These are phyloP conservation scores for Funneliformis caledonium DNA, from an alignment of 371 early-diverging fungal species.

Conservation along the genomic window DNA sequence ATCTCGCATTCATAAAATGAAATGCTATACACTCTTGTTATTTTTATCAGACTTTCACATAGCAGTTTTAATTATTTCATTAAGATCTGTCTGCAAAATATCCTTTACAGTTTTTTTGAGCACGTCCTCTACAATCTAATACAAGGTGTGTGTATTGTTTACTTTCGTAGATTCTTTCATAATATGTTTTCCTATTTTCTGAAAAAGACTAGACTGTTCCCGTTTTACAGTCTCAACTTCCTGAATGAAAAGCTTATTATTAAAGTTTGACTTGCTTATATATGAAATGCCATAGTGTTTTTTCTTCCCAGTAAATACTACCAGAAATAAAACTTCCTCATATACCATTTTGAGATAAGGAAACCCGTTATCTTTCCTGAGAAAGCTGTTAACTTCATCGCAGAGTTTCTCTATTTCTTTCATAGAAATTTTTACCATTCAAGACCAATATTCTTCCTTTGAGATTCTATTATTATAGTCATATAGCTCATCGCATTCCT, in stretches of 20 bases:
- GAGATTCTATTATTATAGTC: conserved; percentile 14
- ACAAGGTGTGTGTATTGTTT: not conserved
- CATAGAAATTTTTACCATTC: conserved; percentile 36
- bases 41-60: conserved; percentile 22
- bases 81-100: not conserved
- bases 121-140: conserved; percentile 1
- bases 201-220: conserved; percentile 8
- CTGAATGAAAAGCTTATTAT: conserved; percentile 12
- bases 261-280: conserved; percentile 6
- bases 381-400: conserved; percentile 16
- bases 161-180: conserved; percentile 14
- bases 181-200: not conserved
- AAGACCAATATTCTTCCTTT: conserved; percentile 11
- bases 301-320: conserved; percentile 39
- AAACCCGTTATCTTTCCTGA: conserved; percentile 12
- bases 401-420: not conserved
- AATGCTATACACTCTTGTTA: not conserved
- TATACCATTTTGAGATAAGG: conserved; percentile 30
- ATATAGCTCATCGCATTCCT: conserved; percentile 13
- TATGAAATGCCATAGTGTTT: conserved; percentile 25
- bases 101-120: not conserved
- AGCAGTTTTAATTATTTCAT: conserved; percentile 21
- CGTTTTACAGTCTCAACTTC: conserved; percentile 2
- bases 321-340: conserved; percentile 28
- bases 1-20: conserved; percentile 6